Evolutionary conservation across 805 yeast genomes (phyloP).

Genomic region (Candida sakaeoensis): DNA sequence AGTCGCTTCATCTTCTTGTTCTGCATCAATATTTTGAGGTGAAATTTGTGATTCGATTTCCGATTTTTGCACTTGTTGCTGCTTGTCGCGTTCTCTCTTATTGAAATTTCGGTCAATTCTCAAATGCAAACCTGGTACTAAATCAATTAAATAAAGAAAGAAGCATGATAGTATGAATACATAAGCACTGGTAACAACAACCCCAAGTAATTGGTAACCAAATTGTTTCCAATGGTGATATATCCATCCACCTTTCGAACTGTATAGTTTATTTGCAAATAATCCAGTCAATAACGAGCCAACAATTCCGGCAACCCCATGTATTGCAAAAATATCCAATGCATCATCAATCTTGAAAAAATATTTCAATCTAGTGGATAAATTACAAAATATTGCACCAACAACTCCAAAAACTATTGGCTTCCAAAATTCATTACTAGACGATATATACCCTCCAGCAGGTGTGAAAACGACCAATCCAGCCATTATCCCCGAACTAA

Average conservation of each 20-base stretch:
- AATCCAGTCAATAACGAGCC: constrained; percentile 41
- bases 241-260: constrained; percentile 40
- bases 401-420: constrained; percentile 35
- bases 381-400: constrained; percentile 34
- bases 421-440: constrained; percentile 37
- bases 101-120: constrained; percentile 39
- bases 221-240: constrained; percentile 37
- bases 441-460: constrained; percentile 38
- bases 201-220: constrained; percentile 37
- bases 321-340: constrained; percentile 41
- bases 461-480: constrained; percentile 43
- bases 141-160: constrained; percentile 33
- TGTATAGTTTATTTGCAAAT: constrained; percentile 31
- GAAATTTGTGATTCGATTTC: constrained; percentile 16
- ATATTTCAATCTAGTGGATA: constrained; percentile 39
- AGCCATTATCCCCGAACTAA: constrained; percentile 37
- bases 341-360: constrained; percentile 39
- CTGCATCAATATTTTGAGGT: constrained; percentile 3
- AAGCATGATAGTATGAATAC: constrained; percentile 30
- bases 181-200: constrained; percentile 30
- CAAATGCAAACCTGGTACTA: constrained; percentile 39
- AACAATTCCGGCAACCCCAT: constrained; percentile 38
- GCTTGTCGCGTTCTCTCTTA: constrained; percentile 21
- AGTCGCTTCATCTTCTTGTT: constrained; percentile 8
- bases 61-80: too few species aligned